These are phyloP conservation scores for Piper betle DNA, from an alignment of 164 flowering plant genomes.

Conservation along the genomic window DNA sequence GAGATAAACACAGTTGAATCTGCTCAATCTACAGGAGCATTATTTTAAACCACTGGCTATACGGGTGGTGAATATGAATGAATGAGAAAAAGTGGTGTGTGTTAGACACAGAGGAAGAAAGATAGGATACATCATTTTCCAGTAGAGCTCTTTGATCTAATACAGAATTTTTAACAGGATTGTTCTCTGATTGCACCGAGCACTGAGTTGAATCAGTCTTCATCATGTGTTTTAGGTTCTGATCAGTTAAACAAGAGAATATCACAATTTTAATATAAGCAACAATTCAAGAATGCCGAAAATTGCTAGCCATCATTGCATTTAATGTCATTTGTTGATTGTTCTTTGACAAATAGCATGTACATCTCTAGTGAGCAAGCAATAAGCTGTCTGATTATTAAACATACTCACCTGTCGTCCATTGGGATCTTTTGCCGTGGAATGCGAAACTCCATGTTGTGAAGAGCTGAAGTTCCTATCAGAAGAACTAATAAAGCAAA, in stretches of 20 bases:
- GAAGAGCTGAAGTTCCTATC: conserved; percentile 36
- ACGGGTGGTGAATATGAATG: too few relatives aligned
- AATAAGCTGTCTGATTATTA: neutral
- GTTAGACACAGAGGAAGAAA: neutral
- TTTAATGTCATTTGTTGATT: neutral
- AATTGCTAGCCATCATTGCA: neutral
- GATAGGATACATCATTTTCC: conserved; percentile 68
- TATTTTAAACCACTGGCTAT: neutral
- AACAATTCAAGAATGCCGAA: neutral
- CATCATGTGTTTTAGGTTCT: conserved; percentile 27
- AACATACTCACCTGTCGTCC: conserved; percentile 28
- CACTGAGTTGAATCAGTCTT: conserved; percentile 17
- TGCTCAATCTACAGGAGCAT: conserved; percentile 50
- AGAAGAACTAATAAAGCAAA: conserved; percentile 42
- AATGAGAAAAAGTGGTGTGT: neutral
- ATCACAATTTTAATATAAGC: neutral
- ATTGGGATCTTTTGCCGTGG: conserved; percentile 17
- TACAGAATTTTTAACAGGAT: conserved; percentile 15
- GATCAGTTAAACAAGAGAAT: conserved; percentile 1
- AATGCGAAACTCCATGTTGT: conserved; percentile 20
- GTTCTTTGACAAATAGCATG: neutral
- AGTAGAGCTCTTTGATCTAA: conserved; percentile 47
- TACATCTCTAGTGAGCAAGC: neutral
- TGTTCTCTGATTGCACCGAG: conserved; percentile 24
- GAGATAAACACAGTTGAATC: conserved; percentile 55